A percentile compares a stretch with the other conserved stretches of the same genome.
Conservation (phyloP, 164 flowering plant genomes). For the Taxillus chinensis region DNA sequence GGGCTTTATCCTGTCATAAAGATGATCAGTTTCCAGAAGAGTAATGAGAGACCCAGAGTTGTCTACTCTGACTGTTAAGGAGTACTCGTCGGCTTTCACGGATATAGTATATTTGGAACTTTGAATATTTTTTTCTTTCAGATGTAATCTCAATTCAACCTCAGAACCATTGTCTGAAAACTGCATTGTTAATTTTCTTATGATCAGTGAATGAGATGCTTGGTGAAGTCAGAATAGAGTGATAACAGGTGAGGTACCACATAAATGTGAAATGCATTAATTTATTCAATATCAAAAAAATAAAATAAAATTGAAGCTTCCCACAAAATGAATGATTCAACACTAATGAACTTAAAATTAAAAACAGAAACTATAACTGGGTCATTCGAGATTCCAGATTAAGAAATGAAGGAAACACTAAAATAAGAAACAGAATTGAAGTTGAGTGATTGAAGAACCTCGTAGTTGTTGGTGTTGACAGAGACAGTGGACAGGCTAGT, state of each 20-base stretch:
- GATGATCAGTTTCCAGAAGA: slow-evolving; percentile 48
- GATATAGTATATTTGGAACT: slow-evolving; percentile 38
- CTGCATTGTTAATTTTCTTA: slow-evolving; percentile 29
- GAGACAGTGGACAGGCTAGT: slow-evolving; percentile 24
- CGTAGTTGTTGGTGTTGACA: slow-evolving; percentile 30
- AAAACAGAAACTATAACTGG: background rate
- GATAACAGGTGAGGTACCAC: background rate
- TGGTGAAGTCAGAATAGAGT: background rate
- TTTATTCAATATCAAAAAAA: background rate
- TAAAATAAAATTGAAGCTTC: background rate
- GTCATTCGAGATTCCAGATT: background rate
- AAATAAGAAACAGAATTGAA: background rate
- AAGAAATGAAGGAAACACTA: background rate
- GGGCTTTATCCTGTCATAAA: slow-evolving; percentile 83
- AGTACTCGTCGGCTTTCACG: slow-evolving; percentile 57
- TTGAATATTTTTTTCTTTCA: slow-evolving; percentile 26
- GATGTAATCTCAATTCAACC: slow-evolving; percentile 64
- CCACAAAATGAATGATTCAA: background rate
- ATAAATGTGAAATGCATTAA: background rate
- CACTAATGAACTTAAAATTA: background rate
- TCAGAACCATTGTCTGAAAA: slow-evolving; percentile 71
- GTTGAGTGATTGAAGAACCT: slow-evolving; percentile 22
- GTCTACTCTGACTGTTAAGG: slow-evolving; percentile 39
- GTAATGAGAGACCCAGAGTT: slow-evolving; percentile 37
- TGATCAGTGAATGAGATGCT: too few relatives aligned